Conservation (phyloP, 192 early-diverging fungal genomes). For the Podila clonocystis region DNA sequence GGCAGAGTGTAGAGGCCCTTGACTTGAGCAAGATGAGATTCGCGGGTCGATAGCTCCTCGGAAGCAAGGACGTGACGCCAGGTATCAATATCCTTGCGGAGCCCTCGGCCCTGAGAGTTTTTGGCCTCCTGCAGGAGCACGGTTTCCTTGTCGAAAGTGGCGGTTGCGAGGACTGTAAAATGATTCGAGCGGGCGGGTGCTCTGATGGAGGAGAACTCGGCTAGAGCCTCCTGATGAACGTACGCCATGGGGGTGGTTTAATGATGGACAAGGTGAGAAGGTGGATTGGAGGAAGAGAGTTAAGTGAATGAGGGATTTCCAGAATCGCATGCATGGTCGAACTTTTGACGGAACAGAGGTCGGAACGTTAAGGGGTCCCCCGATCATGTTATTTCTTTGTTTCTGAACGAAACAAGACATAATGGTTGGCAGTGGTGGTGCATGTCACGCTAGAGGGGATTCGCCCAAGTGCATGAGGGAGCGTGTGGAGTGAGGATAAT, state of each 20-base stretch:
- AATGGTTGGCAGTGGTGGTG: too few relatives aligned
- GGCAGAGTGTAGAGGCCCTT: not conserved
- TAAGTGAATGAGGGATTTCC: too few relatives aligned
- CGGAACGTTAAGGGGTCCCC: too few relatives aligned
- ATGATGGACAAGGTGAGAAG: not conserved
- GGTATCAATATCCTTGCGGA: not conserved
- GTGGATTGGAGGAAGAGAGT: too few relatives aligned
- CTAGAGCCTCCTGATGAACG: constrained; percentile 1
- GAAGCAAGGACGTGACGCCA: not conserved
- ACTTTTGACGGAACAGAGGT: too few relatives aligned
- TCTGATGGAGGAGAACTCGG: not conserved
- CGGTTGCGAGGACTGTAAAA: constrained; percentile 18
- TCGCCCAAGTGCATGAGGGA: too few relatives aligned
- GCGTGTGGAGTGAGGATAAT: too few relatives aligned
- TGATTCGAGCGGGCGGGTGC: constrained; percentile 19
- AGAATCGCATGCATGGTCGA: too few relatives aligned
- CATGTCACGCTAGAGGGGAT: too few relatives aligned
- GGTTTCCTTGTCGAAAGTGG: not conserved
- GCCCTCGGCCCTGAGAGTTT: not conserved
- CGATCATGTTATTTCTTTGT: too few relatives aligned
- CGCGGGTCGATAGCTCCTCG: not conserved
- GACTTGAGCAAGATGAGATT: not conserved
- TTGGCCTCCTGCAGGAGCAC: not conserved
- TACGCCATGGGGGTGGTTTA: not conserved
- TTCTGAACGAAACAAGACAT: too few relatives aligned